Evolutionary conservation across 139 green algal genomes (phyloP), one percentile per base, ranked within the genome.

Genomic region (Trebouxia sp.): DNA sequence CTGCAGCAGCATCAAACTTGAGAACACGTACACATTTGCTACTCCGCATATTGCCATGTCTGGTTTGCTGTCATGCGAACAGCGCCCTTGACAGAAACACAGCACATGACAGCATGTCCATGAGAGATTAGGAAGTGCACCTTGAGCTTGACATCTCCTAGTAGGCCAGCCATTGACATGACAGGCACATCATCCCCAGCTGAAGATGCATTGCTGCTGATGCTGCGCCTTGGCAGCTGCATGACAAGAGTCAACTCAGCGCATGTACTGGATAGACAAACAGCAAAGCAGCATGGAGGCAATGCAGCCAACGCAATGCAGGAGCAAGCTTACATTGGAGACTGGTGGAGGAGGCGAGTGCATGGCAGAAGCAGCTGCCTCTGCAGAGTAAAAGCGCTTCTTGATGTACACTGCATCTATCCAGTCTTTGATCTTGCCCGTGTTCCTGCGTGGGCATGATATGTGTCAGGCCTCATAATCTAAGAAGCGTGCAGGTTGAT

Each of bases 401-500:
- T 84, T 66, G 24, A 83, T 42, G 53, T 85, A 90, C 2, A 90
- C 87, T 30, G 41, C 32, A 41, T 87, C 75, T 28, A 92, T 91
- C 83, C 85, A 92, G 38, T 84, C 76, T 17, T 81, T 47, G 8
- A 89, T 78, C 37, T 83, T 84, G 14, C 30, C 66, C 10, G 66
- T 32, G 66, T 79, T 79, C 66, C 79, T 83, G 79, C 56, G 65
- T 12, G 17, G 6, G 24, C 17, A 72, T 7, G 5, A 1, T 76
- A 47, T 28, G 32, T n/a, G 15, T 17, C 66, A 17, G 11, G 66
- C 5, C 32, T 37, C 37, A 26, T 26, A 24, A 28, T 48, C 20
- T n/a, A n/a, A n/a, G n/a, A n/a, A n/a, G n/a, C n/a, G n/a, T n/a
- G n/a, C 58, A 35, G 28, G 2, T 41, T 45, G 58, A 35, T 41